Evolutionary conservation across 108 stramenopile genomes (phyloP).

Genomic region (Pseudonitzschia delicatissima): DNA sequence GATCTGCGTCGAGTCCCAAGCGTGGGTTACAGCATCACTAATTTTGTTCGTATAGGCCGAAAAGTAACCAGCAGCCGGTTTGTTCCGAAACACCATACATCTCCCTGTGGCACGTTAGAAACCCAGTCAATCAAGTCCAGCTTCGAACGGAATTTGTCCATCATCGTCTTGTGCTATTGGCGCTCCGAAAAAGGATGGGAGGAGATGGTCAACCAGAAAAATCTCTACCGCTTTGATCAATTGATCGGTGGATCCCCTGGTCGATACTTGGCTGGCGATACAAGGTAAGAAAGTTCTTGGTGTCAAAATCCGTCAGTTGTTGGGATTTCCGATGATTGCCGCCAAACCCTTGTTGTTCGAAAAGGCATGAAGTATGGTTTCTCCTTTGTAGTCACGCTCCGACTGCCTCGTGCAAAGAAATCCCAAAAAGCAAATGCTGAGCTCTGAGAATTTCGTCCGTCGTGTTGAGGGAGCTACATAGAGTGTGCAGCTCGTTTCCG

Average conservation of each 20-base stretch:
- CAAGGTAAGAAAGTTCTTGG: conserved; percentile 12
- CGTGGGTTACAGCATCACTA: conserved; percentile 24
- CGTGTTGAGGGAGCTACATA: conserved; percentile 20
- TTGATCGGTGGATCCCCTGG: conserved; percentile 11
- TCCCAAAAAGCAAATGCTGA: conserved; percentile 18
- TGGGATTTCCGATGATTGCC: conserved; percentile 5
- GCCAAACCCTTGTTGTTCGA: conserved; percentile 38
- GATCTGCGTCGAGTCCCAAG: conserved; percentile 29
- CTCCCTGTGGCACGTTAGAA: background rate
- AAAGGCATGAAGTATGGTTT: conserved; percentile 39
- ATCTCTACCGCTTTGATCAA: conserved; percentile 20
- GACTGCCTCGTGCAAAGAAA: conserved; percentile 18
- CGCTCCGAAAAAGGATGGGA: conserved; percentile 34
- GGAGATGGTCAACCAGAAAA: conserved; percentile 33
- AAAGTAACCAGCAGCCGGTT: conserved; percentile 11
- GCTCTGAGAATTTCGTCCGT: conserved; percentile 24
- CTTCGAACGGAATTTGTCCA: conserved; percentile 44
- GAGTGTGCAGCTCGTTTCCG: conserved; percentile 13
- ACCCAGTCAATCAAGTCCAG: conserved; percentile 38
- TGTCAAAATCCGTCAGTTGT: conserved; percentile 24
- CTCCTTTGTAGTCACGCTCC: conserved; percentile 27
- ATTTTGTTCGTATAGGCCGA: conserved; percentile 1
- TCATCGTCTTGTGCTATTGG: conserved; percentile 26
- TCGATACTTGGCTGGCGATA: conserved; percentile 19
- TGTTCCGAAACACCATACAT: background rate